Conservation (phyloP, 1,139 yeast genomes). For the Blastobotrys serpentis region DNA sequence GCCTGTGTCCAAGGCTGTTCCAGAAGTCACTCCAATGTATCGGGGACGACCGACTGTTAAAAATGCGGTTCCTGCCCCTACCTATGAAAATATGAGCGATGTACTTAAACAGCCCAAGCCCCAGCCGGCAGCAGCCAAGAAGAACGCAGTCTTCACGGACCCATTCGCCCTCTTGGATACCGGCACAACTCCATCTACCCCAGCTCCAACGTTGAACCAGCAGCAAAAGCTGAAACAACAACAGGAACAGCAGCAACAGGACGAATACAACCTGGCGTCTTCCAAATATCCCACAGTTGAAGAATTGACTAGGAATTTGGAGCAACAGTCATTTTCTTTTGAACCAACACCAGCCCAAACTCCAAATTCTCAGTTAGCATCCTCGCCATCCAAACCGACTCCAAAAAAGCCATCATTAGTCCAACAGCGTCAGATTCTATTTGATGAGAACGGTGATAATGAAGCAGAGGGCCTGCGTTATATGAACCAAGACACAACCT, state of each 20-base stretch:
- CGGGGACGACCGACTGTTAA: conserved; percentile 27
- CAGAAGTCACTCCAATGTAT: conserved; percentile 32
- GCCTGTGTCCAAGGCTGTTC: conserved; percentile 20
- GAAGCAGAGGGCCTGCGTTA: conserved; percentile 4
- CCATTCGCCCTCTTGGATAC: conserved; percentile 23
- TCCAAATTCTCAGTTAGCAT: background rate
- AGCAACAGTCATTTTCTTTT: conserved; percentile 25
- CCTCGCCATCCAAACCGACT: background rate
- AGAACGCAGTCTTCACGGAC: conserved; percentile 21
- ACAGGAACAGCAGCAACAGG: background rate
- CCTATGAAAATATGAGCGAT: conserved; percentile 9
- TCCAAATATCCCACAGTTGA: conserved; percentile 38
- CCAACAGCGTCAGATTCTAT: conserved; percentile 6
- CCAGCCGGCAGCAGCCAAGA: conserved; percentile 13
- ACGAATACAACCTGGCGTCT: conserved; percentile 20
- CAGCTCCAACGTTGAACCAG: conserved; percentile 9
- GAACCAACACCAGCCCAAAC: conserved; percentile 11
- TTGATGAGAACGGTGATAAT: conserved; percentile 2
- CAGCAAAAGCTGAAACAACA: conserved; percentile 1
- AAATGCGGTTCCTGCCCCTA: conserved; percentile 13
- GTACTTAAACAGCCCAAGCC: conserved; percentile 19
- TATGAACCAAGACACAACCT: background rate
- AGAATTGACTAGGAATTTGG: conserved; percentile 34
- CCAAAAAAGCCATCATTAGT: conserved; percentile 7
- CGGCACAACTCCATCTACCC: conserved; percentile 11